Conservation (phyloP, 192 early-diverging fungal species). For the Endogone sp. region DNA sequence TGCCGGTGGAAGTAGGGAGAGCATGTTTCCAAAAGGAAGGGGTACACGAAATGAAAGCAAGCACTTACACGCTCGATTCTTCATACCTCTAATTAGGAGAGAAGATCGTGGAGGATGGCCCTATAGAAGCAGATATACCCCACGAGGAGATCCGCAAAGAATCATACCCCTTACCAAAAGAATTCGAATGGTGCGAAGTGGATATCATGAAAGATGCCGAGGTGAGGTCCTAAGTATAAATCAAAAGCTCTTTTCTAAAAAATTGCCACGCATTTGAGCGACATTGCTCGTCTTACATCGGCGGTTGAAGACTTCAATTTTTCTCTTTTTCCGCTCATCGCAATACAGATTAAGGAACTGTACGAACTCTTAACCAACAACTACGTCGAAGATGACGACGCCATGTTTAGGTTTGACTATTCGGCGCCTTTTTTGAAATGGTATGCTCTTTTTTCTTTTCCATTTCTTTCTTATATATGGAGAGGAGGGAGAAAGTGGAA, state of each 20-base stretch:
- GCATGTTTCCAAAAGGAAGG: neutral
- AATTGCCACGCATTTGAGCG: neutral
- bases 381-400: conserved; percentile 97
- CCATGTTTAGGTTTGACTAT: conserved; percentile 97
- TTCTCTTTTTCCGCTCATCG: neutral
- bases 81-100: conserved; percentile 50
- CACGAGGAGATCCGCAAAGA: conserved; percentile 74
- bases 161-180: conserved; percentile 81
- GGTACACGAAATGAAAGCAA: too few relatives aligned
- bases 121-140: conserved; percentile 75
- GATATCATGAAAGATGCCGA: conserved; percentile 73
- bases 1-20: neutral
- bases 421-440: conserved; percentile 89
- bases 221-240: conserved; percentile 26
- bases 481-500: neutral
- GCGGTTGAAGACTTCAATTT: neutral
- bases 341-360: conserved; percentile 71
- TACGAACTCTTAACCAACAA: conserved; percentile 86
- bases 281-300: too few relatives aligned
- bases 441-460: conserved; percentile 32
- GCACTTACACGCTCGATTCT: neutral
- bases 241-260: neutral
- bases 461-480: neutral
- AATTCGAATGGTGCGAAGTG: conserved; percentile 86
- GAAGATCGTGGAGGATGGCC: conserved; percentile 65